phyloP scores from a whole-genome alignment of 768 basidiomycete species.

The Lactarius hengduanensis region DNA sequence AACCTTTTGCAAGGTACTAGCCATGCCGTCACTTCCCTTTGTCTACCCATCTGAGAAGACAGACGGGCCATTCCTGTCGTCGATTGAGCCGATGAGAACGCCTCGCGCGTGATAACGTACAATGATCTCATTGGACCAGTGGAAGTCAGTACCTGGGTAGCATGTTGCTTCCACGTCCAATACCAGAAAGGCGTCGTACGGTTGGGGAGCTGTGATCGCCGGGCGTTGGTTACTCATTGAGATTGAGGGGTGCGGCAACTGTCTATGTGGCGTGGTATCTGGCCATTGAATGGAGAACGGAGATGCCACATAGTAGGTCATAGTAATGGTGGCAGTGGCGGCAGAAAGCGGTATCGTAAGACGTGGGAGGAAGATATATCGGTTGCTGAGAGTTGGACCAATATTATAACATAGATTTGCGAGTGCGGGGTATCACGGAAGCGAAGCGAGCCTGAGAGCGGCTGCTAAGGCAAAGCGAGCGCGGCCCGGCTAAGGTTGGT shows the following conservation, averaged over 20 bases:
- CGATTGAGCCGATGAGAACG: constrained; percentile 10
- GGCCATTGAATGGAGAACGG: constrained; percentile 5
- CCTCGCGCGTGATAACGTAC: constrained; percentile 45
- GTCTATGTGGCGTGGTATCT: constrained; percentile 4
- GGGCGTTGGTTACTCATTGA: not conserved
- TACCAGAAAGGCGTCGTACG: constrained; percentile 79
- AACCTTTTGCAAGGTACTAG: constrained; percentile 61
- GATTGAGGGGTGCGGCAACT: constrained; percentile 8
- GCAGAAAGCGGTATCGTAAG: constrained; percentile 1
- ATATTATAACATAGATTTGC: constrained; percentile 17
- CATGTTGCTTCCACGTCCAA: constrained; percentile 92
- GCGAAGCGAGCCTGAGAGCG: not conserved
- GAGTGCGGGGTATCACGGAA: not conserved
- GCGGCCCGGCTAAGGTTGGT: not conserved
- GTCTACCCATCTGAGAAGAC: constrained; percentile 80
- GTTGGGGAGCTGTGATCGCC: constrained; percentile 37
- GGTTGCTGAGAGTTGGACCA: constrained; percentile 16
- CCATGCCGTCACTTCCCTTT: constrained; percentile 47
- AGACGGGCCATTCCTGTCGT: constrained; percentile 87
- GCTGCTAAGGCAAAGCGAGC: too few relatives aligned
- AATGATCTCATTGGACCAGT: constrained; percentile 95
- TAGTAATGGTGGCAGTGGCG: constrained; percentile 21
- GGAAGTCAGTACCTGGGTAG: constrained; percentile 60
- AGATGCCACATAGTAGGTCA: constrained; percentile 10
- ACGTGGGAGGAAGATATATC: constrained; percentile 5